Percentiles rank a stretch among this genome's conserved stretches.
phyloP scores from a whole-genome alignment of 768 basidiomycete species.

The Russula vinacea region DNA sequence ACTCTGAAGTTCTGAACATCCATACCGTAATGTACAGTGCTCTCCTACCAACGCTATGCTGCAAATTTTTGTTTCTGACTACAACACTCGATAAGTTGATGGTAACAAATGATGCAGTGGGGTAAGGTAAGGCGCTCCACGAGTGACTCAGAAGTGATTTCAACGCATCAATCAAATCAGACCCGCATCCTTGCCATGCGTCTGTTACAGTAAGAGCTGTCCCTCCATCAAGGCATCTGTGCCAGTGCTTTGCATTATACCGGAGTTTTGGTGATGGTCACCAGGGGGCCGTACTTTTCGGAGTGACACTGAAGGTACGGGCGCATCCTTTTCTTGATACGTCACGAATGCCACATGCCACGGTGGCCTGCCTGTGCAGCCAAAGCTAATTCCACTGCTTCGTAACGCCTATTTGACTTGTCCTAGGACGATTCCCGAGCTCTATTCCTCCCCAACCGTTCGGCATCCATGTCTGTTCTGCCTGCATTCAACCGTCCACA shows the following conservation, averaged over 20 bases:
- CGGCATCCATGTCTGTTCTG: constrained; percentile 17
- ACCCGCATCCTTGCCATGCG: neutral
- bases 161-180: constrained; percentile 4
- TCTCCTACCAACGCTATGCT: neutral
- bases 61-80: neutral
- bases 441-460: neutral
- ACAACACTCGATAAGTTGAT: neutral
- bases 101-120: neutral
- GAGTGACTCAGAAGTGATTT: neutral
- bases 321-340: neutral
- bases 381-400: neutral
- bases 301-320: neutral
- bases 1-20: too few species aligned
- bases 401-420: neutral
- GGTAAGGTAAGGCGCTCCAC: neutral
- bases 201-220: neutral
- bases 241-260: neutral
- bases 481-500: constrained; percentile 12
- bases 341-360: neutral
- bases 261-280: constrained; percentile 22
- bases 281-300: constrained; percentile 2
- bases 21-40: neutral
- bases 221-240: constrained; percentile 2
- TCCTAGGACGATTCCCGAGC: neutral
- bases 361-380: neutral